Percentiles rank a stretch among this genome's conserved stretches.
Conservation (phyloP, 192 early-diverging fungal species). For the Coemansia sp. region DNA sequence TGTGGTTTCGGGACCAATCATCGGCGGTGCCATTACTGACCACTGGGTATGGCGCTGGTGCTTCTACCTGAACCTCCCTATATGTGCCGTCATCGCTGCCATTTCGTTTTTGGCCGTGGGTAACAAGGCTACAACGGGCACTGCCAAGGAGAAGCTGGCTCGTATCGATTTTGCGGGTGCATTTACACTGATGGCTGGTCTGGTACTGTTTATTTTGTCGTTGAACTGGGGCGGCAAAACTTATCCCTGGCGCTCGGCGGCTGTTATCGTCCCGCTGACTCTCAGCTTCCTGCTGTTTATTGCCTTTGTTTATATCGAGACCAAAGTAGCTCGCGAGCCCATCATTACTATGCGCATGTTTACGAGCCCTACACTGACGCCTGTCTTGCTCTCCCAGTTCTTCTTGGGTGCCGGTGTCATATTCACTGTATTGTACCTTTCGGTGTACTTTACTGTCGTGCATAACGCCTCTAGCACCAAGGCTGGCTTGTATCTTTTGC, state of each 20-base stretch:
- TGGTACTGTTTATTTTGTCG: slow-evolving; percentile 65
- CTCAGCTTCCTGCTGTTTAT: slow-evolving; percentile 54
- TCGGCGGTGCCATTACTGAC: slow-evolving; percentile 60
- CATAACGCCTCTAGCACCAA: slow-evolving; percentile 21
- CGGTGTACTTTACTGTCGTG: slow-evolving; percentile 37
- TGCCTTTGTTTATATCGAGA: slow-evolving; percentile 64
- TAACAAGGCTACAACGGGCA: slow-evolving; percentile 13
- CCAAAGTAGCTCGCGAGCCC: slow-evolving; percentile 63
- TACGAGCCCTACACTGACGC: slow-evolving; percentile 19
- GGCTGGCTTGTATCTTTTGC: slow-evolving; percentile 30
- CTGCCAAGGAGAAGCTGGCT: slow-evolving; percentile 52
- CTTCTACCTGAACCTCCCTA: slow-evolving; percentile 61
- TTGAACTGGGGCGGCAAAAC: slow-evolving; percentile 72
- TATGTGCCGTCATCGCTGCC: slow-evolving; percentile 45
- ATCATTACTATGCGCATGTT: slow-evolving; percentile 63
- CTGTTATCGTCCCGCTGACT: slow-evolving; percentile 48
- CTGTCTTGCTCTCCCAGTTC: slow-evolving; percentile 25
- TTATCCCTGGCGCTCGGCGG: slow-evolving; percentile 65
- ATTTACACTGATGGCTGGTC: slow-evolving; percentile 54
- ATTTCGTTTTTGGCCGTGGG: slow-evolving; percentile 27
- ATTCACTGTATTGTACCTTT: slow-evolving; percentile 32
- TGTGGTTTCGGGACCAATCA: slow-evolving; percentile 56
- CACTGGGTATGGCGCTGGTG: slow-evolving; percentile 52
- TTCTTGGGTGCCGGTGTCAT: slow-evolving; percentile 34
- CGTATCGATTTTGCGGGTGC: slow-evolving; percentile 68